A percentile compares a stretch with the other conserved stretches of the same genome.
These are phyloP conservation scores for Moricandia arvensis DNA, from an alignment of 345 rosid species.

Conservation along the genomic window DNA sequence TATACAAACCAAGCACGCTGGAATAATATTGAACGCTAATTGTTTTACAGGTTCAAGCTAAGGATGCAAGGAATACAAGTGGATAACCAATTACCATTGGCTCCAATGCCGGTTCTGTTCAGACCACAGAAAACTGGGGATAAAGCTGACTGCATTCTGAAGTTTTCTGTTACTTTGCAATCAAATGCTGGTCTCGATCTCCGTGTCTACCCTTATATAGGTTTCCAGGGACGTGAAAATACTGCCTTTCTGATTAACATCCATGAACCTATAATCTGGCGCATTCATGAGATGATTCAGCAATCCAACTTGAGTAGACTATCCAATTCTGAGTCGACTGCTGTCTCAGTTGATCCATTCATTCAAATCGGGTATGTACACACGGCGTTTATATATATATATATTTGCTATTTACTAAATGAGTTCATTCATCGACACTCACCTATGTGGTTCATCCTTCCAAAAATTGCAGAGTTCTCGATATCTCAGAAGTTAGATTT, in stretches of 20 bases:
- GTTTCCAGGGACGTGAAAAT: constrained; percentile 87
- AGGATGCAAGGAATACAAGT: constrained; percentile 85
- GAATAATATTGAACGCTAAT: background rate
- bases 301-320: constrained; percentile 76
- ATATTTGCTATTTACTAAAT: background rate
- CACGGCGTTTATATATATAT: no score
- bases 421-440: constrained; percentile 1
- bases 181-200: constrained; percentile 82
- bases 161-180: constrained; percentile 76
- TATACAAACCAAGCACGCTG: constrained; percentile 11
- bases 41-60: constrained; percentile 67
- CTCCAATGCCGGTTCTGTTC: constrained; percentile 94
- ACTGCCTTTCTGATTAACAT: constrained; percentile 79
- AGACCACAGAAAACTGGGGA: constrained; percentile 83
- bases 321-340: constrained; percentile 58
- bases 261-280: constrained; percentile 99
- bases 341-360: constrained; percentile 95
- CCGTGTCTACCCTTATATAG: constrained; percentile 82
- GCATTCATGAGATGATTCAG: constrained; percentile 96
- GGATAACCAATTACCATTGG: constrained; percentile 93
- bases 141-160: constrained; percentile 65
- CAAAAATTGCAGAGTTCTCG: constrained; percentile 66
- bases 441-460: constrained; percentile 16
- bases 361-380: constrained; percentile 80
- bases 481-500: constrained; percentile 85